Evolutionary conservation across 371 early-diverging fungal species (phyloP).

Genomic region (Mucor velutinosus): DNA sequence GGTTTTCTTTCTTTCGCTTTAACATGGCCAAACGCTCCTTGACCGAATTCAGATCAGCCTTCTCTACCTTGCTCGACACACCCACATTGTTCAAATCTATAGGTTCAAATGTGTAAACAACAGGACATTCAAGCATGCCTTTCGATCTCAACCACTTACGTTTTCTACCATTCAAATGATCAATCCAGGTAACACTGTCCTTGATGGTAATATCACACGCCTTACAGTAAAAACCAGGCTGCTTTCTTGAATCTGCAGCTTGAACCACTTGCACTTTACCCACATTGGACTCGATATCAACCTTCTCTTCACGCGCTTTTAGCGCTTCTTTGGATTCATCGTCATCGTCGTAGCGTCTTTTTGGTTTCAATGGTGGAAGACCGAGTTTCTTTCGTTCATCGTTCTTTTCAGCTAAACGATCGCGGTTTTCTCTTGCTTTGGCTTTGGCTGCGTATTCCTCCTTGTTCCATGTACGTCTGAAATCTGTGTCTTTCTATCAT

Average conservation of each 20-base stretch:
- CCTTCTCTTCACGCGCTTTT: slow-evolving; percentile 49
- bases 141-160: slow-evolving; percentile 53
- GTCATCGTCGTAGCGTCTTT: slow-evolving; percentile 28
- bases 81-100: slow-evolving; percentile 62
- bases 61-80: slow-evolving; percentile 77
- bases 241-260: slow-evolving; percentile 54
- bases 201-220: slow-evolving; percentile 86
- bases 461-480: slow-evolving; percentile 69
- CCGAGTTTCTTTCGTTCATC: slow-evolving; percentile 45
- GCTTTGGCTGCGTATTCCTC: slow-evolving; percentile 63
- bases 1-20: slow-evolving; percentile 61
- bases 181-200: slow-evolving; percentile 84
- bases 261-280: slow-evolving; percentile 86
- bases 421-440: slow-evolving; percentile 46
- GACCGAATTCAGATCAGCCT: slow-evolving; percentile 55
- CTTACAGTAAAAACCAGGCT: slow-evolving; percentile 93
- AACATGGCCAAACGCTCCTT: slow-evolving; percentile 55
- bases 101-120: too few species aligned
- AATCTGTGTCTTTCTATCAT: slow-evolving; percentile 51
- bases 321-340: slow-evolving; percentile 36
- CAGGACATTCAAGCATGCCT: not conserved
- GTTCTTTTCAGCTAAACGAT: slow-evolving; percentile 38
- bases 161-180: slow-evolving; percentile 89
- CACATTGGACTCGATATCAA: slow-evolving; percentile 74
- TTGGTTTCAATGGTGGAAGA: slow-evolving; percentile 33